Base-by-base conservation (phyloP, 2,329 filamentous ascomycete species). In the Cladorrhinum sp. region DNA sequence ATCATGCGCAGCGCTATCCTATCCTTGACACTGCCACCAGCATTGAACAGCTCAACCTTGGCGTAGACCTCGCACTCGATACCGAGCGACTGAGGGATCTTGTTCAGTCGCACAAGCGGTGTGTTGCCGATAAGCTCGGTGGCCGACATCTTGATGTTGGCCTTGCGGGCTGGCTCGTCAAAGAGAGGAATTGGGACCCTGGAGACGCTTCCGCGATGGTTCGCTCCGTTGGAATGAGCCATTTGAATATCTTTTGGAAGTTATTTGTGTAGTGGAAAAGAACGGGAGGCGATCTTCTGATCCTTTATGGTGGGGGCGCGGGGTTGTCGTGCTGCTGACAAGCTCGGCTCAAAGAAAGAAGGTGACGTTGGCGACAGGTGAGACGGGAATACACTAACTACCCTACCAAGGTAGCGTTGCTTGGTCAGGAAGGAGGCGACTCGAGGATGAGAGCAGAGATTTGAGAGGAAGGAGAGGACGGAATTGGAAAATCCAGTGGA, bases 1-100 rank as follows among this genome's bases (percentile, higher is more conserved):
- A 99, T 90, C 95, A 99, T 99, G 71, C 95, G 90, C 73, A 97
- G 79, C 22, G 95, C 95, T 73, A 99, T 99, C 63, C 93, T 85
- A 77, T 97, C 93, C 77, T 97, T 97, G 72, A 96, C 90, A 72
- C 90, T 95, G 66, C 93, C 93, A 60, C 93, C 93, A 12, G 93
- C 92, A 78, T 96, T 96, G 83, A 96, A 96, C 62, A 92, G 87
- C 77, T 97, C 93, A 61, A 93, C 84, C 77, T 97, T 97, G 64
- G 88, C 93, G 75, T 93, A 96, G 54, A 97, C 89, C 58, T 92
- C 88, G 60, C 90, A 91, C 74, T 95, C 87, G 70, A 99, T 90
- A 57, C 93, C 93, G 20, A 96, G 82, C 57, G 91, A 93, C 73
- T 95, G 89, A 2, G 95, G 95, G 64, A 99, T 87, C 78, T 90